Evolutionary conservation across 108 stramenopile species (phyloP), one percentile per base, ranked within the genome.

Genomic region (Skeletonema potamos): DNA sequence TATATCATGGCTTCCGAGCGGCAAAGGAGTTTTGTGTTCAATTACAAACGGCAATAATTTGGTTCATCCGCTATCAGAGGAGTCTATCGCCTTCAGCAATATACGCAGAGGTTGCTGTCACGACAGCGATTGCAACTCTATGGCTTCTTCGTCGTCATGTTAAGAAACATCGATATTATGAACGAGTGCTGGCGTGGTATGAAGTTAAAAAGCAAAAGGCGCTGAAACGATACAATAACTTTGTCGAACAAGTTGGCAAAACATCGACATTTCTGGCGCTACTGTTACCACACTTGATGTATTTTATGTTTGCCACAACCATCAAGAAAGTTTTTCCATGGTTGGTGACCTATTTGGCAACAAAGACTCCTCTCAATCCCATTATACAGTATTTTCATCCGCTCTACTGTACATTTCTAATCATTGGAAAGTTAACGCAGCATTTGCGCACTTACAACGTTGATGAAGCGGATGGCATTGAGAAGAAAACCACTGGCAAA

Each of bases 181-280:
- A 83, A 51, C 70, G 91, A n/a, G 26, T 70, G 1, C 24, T 63
- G 20, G 55, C 55, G 43, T 92, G 85, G 85, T 86, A 82, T 58
- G 18, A 33, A 15, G 41, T 57, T 3, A 85, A 86, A 59, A 84
- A 85, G 61, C 30, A 55, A 33, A 28, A 64, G 15, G 58, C 39
- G 37, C 18, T 79, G 72, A 63, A 69, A 58, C 29, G 54, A 12
- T 86, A 86, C 60, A 39, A 59, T 18, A n/a, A 58, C 36, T 59
- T 72, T 22, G 82, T 86, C 9, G 68, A 71, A 4, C 72, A 68
- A 61, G 80, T 92, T 27, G 84, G 86, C 3, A 65, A 71, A 39
- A 87, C 88, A 13, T 92, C 91, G 7, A 64, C 87, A 30, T 44
- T 90, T 15, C 39, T 94, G 72, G 93, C 93, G 12, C 69, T 87